These are phyloP conservation scores for Petunia secreta DNA, from an alignment of 257 asterid species.

Conservation along the genomic window DNA sequence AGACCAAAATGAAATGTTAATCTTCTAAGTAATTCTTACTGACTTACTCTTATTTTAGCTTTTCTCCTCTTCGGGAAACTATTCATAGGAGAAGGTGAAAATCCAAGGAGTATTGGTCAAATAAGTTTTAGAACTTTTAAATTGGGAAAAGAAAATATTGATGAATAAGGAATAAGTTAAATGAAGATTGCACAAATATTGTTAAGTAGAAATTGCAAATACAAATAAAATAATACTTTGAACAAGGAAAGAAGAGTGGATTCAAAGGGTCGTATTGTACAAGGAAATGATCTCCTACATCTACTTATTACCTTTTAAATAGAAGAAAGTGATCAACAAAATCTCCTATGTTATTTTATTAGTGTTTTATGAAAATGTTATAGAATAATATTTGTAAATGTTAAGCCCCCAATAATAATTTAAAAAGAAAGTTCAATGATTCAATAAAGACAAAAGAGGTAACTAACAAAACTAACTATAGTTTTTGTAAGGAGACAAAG, in stretches of 20 bases:
- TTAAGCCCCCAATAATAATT: too few species aligned
- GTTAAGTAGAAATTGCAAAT: neutral
- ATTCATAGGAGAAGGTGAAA: neutral
- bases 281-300: too few species aligned
- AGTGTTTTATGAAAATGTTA: too few species aligned
- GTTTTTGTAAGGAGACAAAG: neutral
- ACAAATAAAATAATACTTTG: too few species aligned
- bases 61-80: neutral
- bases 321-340: too few species aligned
- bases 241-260: neutral
- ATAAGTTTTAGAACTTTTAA: too few species aligned
- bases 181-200: neutral
- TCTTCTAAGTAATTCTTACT: neutral
- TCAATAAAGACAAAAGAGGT: neutral
- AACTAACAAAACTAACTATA: slow-evolving; percentile 18
- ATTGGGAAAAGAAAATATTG: neutral
- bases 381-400: too few species aligned
- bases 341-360: too few species aligned
- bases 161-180: neutral
- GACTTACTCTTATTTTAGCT: neutral
- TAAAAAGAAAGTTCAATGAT: neutral
- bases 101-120: neutral
- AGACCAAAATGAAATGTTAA: neutral
- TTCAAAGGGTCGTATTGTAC: too few species aligned
- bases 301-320: too few species aligned